Conservation (phyloP, 345 rosid genomes). For the Citropsis articulata region DNA sequence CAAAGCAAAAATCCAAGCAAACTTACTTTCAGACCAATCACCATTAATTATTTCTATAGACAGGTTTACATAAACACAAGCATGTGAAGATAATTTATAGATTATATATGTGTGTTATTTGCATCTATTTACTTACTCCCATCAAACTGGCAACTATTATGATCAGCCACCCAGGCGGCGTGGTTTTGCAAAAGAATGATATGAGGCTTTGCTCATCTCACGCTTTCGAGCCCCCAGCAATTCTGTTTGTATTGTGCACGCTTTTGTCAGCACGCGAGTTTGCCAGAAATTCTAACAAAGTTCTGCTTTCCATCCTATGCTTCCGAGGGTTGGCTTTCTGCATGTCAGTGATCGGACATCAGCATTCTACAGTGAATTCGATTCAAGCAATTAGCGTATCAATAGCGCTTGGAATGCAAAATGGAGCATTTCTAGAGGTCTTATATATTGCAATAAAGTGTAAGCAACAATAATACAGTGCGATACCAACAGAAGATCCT, state of each 20-base stretch:
- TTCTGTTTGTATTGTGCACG: neutral
- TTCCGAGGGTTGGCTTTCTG: constrained; percentile 6
- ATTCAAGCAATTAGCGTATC: neutral
- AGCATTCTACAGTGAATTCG: neutral
- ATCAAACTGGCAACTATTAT: neutral
- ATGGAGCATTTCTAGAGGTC: neutral
- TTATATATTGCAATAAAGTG: neutral
- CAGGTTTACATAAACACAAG: neutral
- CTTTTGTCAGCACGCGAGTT: neutral
- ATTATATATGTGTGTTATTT: neutral
- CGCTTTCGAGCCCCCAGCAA: neutral
- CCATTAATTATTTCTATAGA: constrained; percentile 15
- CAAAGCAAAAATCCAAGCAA: constrained; percentile 1
- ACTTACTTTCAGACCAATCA: neutral
- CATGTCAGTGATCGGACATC: neutral
- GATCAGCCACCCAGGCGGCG: neutral
- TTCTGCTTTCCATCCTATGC: neutral
- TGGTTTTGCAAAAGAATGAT: neutral
- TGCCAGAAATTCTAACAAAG: neutral
- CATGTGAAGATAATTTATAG: neutral
- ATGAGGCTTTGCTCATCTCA: neutral
- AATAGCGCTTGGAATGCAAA: neutral
- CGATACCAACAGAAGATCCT: no score
- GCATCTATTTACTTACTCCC: neutral
- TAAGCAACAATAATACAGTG: no score